phyloP scores from a whole-genome alignment of 805 yeast genomes.

The Kodamaea laetipori region DNA sequence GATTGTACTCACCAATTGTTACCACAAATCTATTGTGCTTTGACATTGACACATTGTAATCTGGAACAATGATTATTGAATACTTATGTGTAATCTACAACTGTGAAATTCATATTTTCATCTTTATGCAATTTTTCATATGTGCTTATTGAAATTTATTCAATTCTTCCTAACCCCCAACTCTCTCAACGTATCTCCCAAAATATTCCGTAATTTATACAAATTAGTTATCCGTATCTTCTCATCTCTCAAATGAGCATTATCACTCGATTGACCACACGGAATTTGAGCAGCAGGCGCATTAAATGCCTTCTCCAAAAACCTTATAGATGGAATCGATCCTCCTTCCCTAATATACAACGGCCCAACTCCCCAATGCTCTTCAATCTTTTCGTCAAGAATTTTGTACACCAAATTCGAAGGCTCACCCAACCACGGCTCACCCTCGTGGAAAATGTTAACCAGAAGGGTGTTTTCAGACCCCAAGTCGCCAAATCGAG shows the following conservation, averaged over 20 bases:
- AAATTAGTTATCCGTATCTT: constrained; percentile 77
- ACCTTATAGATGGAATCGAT: constrained; percentile 87
- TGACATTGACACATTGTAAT: no score
- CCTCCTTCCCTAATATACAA: constrained; percentile 94
- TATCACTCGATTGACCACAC: constrained; percentile 93
- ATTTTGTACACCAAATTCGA: constrained; percentile 70
- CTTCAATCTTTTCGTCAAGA: constrained; percentile 58
- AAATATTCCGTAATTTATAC: constrained; percentile 68
- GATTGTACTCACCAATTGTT: no score
- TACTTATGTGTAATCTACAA: no score
- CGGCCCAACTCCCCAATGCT: constrained; percentile 79
- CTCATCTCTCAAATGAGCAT: constrained; percentile 91
- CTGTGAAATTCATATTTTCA: no score
- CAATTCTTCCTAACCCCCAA: constrained; percentile 22
- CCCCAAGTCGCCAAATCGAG: constrained; percentile 48
- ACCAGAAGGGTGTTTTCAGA: constrained; percentile 66
- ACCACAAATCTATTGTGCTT: no score
- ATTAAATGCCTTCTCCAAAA: constrained; percentile 73
- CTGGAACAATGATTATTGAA: no score
- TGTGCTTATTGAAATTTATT: no score
- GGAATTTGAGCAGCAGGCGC: constrained; percentile 97
- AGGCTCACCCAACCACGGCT: constrained; percentile 95
- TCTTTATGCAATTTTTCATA: no score
- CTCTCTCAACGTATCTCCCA: constrained; percentile 53
- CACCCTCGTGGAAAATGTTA: constrained; percentile 78